These are phyloP conservation scores for Protomyces inundatus DNA, from an alignment of 1,139 yeast genomes.

Conservation along the genomic window DNA sequence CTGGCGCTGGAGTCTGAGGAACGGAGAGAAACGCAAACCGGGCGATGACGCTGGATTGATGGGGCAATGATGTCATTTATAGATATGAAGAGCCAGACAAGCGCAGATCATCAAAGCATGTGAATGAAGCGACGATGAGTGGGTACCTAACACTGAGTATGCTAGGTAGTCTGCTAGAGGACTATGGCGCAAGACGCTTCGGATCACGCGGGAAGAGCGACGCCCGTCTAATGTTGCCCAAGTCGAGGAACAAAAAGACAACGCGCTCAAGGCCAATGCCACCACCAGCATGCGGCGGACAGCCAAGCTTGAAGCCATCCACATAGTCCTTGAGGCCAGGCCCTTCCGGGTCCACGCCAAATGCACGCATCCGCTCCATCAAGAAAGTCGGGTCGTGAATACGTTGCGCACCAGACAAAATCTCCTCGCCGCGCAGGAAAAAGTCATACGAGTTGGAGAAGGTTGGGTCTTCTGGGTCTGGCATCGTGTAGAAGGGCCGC, in stretches of 20 bases:
- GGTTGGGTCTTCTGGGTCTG: slow-evolving; percentile 82
- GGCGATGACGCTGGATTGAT: too few species aligned
- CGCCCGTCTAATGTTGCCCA: slow-evolving; percentile 96
- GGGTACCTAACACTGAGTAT: slow-evolving; percentile 90
- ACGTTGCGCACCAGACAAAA: slow-evolving; percentile 98
- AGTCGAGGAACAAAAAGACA: slow-evolving; percentile 92
- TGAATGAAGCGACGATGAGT: slow-evolving; percentile 87
- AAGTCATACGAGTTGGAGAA: slow-evolving; percentile 65
- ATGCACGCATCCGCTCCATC: slow-evolving; percentile 71
- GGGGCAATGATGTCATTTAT: too few species aligned
- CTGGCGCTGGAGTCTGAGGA: too few species aligned
- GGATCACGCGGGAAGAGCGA: slow-evolving; percentile 99
- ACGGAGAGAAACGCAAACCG: too few species aligned
- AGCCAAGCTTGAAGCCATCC: slow-evolving; percentile 87
- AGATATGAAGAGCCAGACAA: too few species aligned
- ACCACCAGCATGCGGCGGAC: slow-evolving; percentile 99
- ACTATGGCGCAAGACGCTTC: slow-evolving; percentile 72
- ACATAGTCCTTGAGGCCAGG: slow-evolving; percentile 87
- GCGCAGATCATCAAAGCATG: slow-evolving; percentile 44
- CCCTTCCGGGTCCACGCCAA: slow-evolving; percentile 71
- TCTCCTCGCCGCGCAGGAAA: slow-evolving; percentile 99
- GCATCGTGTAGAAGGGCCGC: slow-evolving; percentile 99
- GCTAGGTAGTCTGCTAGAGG: slow-evolving; percentile 87
- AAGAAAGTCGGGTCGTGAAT: slow-evolving; percentile 86
- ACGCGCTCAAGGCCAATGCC: slow-evolving; percentile 99